These are phyloP conservation scores for Tranzscheliella williamsii DNA, from an alignment of 1,284 basidiomycete species.

Conservation along the genomic window DNA sequence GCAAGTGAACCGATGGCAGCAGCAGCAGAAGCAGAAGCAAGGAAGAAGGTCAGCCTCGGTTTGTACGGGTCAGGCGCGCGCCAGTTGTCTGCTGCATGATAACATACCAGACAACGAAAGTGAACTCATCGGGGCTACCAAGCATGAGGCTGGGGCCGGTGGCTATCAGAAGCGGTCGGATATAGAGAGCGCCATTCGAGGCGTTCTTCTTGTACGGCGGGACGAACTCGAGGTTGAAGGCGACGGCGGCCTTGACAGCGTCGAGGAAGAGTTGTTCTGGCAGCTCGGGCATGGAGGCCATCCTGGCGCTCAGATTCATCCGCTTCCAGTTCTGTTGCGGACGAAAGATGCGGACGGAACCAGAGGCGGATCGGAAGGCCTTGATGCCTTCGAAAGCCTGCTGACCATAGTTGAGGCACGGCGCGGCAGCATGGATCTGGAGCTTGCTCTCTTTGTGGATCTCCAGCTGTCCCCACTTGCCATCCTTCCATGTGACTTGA, in stretches of 20 bases:
- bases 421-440: slow-evolving; percentile 55
- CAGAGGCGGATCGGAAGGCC: slow-evolving; percentile 50
- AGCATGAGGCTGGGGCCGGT: slow-evolving; percentile 56
- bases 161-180: slow-evolving; percentile 55
- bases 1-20: too few species aligned
- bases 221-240: slow-evolving; percentile 59
- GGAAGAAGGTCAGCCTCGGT: background rate
- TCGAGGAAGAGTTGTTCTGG: slow-evolving; percentile 49
- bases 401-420: slow-evolving; percentile 61
- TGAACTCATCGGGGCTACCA: slow-evolving; percentile 57
- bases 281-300: slow-evolving; percentile 57
- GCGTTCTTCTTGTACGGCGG: slow-evolving; percentile 56
- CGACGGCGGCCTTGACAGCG: slow-evolving; percentile 54
- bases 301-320: slow-evolving; percentile 54
- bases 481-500: slow-evolving; percentile 38
- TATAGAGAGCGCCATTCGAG: slow-evolving; percentile 50
- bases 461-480: slow-evolving; percentile 49
- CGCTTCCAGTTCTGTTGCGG: slow-evolving; percentile 60
- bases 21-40: background rate
- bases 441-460: slow-evolving; percentile 53
- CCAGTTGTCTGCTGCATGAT: too few species aligned
- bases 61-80: too few species aligned
- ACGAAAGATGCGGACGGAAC: slow-evolving; percentile 58
- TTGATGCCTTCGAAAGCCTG: slow-evolving; percentile 60
- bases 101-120: slow-evolving; percentile 55